phyloP scores from a whole-genome alignment of 768 basidiomycete species.

The Galerina marginata region DNA sequence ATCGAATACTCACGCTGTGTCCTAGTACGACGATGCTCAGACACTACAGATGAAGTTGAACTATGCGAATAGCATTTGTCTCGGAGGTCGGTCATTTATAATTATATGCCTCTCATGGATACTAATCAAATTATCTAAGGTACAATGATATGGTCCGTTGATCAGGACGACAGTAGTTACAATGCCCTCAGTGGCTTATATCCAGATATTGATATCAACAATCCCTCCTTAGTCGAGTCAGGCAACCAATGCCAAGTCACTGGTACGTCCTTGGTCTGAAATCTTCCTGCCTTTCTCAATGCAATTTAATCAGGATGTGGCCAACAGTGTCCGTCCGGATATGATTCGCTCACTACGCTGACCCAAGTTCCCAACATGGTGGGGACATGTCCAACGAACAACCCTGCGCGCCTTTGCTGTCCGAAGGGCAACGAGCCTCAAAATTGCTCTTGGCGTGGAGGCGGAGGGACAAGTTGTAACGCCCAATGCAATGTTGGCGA shows the following conservation, averaged over 20 bases:
- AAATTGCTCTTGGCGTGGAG: conserved; percentile 26
- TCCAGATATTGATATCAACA: conserved; percentile 18
- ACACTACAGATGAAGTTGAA: conserved; percentile 12
- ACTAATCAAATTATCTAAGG: not conserved
- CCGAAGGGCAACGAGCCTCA: conserved; percentile 24
- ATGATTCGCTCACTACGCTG: conserved; percentile 22
- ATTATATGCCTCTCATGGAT: not conserved
- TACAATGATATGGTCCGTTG: conserved; percentile 14
- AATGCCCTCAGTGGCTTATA: conserved; percentile 3
- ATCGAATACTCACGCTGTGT: not conserved
- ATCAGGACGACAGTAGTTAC: conserved; percentile 8
- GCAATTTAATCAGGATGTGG: conserved; percentile 13
- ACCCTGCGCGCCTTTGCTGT: conserved; percentile 25
- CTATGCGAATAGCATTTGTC: conserved; percentile 15
- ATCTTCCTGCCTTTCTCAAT: not conserved
- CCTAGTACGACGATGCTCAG: conserved; percentile 10
- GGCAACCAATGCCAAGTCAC: conserved; percentile 21
- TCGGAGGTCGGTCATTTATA: conserved; percentile 4
- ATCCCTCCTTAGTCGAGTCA: conserved; percentile 20
- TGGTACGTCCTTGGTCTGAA: not conserved
- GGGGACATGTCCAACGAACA: conserved; percentile 17
- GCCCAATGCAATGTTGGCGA: conserved; percentile 26
- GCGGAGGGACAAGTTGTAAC: conserved; percentile 26
- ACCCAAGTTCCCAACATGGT: conserved; percentile 17
- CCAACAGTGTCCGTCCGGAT: conserved; percentile 25